A percentile compares a stretch with the other conserved stretches of the same genome.
phyloP scores from a whole-genome alignment of 495 filamentous ascomycete species.

The Penicillium odoratum region DNA sequence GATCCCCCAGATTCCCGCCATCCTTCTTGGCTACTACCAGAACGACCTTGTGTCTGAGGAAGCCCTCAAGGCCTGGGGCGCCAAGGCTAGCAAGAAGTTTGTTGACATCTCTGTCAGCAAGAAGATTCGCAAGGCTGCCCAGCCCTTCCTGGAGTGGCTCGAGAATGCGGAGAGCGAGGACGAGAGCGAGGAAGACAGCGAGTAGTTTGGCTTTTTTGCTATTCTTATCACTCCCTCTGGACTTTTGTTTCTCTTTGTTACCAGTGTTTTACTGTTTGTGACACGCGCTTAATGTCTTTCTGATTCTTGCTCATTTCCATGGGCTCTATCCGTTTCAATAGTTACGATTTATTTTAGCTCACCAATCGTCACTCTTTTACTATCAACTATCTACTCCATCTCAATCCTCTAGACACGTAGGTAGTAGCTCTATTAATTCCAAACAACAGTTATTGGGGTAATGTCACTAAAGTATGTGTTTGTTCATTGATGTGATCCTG shows the following conservation, averaged over 20 bases:
- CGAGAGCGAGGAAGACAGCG: slow-evolving; percentile 52
- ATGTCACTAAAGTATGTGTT: too few species aligned
- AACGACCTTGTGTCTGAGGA: slow-evolving; percentile 85
- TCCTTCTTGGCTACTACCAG: slow-evolving; percentile 85
- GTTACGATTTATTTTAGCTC: slow-evolving; percentile 20
- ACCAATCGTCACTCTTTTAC: slow-evolving; percentile 30
- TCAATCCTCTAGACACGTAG: neutral
- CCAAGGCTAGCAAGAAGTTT: slow-evolving; percentile 96
- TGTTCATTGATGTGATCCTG: too few species aligned
- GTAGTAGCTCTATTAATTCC: too few species aligned
- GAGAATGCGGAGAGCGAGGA: slow-evolving; percentile 85
- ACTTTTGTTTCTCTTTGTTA: slow-evolving; percentile 4
- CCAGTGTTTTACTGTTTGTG: slow-evolving; percentile 4
- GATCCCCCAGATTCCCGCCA: slow-evolving; percentile 74
- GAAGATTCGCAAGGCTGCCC: slow-evolving; percentile 93
- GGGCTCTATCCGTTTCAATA: slow-evolving; percentile 2
- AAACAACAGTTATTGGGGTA: too few species aligned
- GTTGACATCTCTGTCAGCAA: slow-evolving; percentile 86
- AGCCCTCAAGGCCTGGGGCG: slow-evolving; percentile 84
- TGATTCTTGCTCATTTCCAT: neutral
- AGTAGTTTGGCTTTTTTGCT: slow-evolving; percentile 15
- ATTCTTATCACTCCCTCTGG: neutral
- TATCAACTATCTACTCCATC: neutral
- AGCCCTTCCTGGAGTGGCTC: slow-evolving; percentile 93
- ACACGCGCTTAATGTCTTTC: slow-evolving; percentile 4